Evolutionary conservation across 1,284 basidiomycete species (phyloP), one percentile per base, ranked within the genome.

Genomic region (Cutaneotrichosporon mucoides): DNA sequence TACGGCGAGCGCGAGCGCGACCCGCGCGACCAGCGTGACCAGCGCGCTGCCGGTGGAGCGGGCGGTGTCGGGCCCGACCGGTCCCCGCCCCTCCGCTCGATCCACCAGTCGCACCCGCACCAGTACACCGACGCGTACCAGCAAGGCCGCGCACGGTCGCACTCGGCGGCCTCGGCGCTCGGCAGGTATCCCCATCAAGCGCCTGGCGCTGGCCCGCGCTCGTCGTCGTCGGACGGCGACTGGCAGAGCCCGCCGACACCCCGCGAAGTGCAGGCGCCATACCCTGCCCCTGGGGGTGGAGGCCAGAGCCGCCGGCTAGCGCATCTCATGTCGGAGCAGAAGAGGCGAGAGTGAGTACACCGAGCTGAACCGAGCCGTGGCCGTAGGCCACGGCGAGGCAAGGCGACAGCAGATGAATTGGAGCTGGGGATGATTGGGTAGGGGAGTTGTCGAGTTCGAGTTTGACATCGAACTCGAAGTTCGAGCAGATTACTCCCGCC

Each of bases 301-400:
- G 24, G 73, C 15, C 73, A 76, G 59, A 68, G 60, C 34, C 65
- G 75, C 45, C 61, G 75, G 5, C 45, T 76, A 8, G 75, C 75
- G 1, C 75, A 76, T 61, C 59, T 76, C 15, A 73, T 75, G 71
- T 70, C 67, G 5, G 75, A 76, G 62, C 75, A 76, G 58, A 76
- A 76, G 55, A 62, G 75, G 13, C 60, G 75, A 68, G 75, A 76
- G 75, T 75, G 58, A 73, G 73, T 72, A 11, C 2, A 13, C 24
- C 24, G 24, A 24, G 24, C 24, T 24, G 24, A 24, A 24, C 24
- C 24, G 24, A 24, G 24, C 24, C 24, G 24, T 24, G 24, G 24
- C 24, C 24, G 24, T 24, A 24, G 24, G 24, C 24, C 24, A 24
- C 24, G 24, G 24, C 24, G 24, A 24, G 24, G 24, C 24, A 24